Conservation (phyloP, 1,284 basidiomycete species). For the Schizophyllum amplum region DNA sequence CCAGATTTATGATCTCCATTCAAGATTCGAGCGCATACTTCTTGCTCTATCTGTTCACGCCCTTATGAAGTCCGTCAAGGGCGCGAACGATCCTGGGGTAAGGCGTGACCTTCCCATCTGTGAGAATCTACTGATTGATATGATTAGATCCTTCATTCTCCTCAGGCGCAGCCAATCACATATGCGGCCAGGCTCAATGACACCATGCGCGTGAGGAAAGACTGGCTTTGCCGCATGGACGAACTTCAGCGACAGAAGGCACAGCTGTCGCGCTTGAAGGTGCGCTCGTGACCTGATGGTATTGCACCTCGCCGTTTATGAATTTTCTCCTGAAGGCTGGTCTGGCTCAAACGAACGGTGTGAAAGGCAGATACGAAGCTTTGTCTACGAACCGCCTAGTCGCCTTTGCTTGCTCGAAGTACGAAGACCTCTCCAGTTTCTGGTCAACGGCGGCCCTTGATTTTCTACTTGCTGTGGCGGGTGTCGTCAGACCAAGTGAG, state of each 20-base stretch:
- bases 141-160: not conserved
- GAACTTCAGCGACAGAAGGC: not conserved
- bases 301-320: not conserved
- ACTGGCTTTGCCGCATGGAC: not conserved
- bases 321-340: not conserved
- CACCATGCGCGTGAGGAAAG: not conserved
- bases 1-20: too few relatives aligned
- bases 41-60: constrained; percentile 44
- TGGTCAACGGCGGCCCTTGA: constrained; percentile 16
- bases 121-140: not conserved
- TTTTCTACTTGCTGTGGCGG: constrained; percentile 18
- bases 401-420: constrained; percentile 24
- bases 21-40: constrained; percentile 44
- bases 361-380: constrained; percentile 19
- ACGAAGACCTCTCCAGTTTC: constrained; percentile 21
- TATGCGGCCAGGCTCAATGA: not conserved
- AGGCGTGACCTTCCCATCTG: constrained; percentile 9
- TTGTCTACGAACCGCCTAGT: constrained; percentile 26
- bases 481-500: not conserved
- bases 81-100: constrained; percentile 16
- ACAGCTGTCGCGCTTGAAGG: not conserved
- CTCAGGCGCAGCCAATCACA: not conserved
- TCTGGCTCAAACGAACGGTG: not conserved
- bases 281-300: not conserved
- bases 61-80: constrained; percentile 21